Evolutionary conservation across 2,329 filamentous ascomycete genomes (phyloP), one percentile per base, ranked within the genome.

Genomic region (Cordyceps pruinosa): DNA sequence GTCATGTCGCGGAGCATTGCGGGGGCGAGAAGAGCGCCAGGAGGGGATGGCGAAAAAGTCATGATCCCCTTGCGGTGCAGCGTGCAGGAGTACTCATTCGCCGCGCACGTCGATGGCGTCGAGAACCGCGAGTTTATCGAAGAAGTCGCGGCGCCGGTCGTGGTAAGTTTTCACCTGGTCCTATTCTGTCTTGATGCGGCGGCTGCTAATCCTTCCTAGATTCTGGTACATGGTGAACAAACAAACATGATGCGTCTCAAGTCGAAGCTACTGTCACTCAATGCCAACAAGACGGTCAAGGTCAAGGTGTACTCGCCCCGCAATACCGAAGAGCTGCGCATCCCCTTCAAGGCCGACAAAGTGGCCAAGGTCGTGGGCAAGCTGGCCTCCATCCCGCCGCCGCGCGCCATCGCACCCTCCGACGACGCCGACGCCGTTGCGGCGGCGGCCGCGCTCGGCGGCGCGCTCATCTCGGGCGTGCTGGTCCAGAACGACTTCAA

Each of bases 401-500:
- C 89, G 2, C 70, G 71, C 17, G 71, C 72, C 13, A 58, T 71
- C 23, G 62, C 63, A 7, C 60, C 35, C 17, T 55, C 65, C 1
- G 42, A 66, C n/a, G 62, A 64, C 12, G 67, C 68, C 45, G 69
- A 67, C 25, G 65, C 71, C 30, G n/a, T n/a, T n/a, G n/a, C n/a
- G 69, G 68, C 45, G 69, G 66, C 26, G 69, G n/a, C n/a, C n/a
- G n/a, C n/a, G n/a, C n/a, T 69, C 0, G 58, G 65, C 23, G 66
- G 68, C 12, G 76, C 75, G 56, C 77, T 97, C 44, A 83, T 99
- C 64, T 89, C 87, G 0, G 94, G 94, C 28, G 94, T 99, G 0
- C 79, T 99, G 17, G 92, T 99, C 8, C 93, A 97, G 65, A 97
- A 96, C 69, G 94, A 97, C 70, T 97, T 99, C 72, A 96, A 97